Evolutionary conservation across 371 early-diverging fungal genomes (phyloP).

Genomic region (Encephalitozoon cuniculi): DNA sequence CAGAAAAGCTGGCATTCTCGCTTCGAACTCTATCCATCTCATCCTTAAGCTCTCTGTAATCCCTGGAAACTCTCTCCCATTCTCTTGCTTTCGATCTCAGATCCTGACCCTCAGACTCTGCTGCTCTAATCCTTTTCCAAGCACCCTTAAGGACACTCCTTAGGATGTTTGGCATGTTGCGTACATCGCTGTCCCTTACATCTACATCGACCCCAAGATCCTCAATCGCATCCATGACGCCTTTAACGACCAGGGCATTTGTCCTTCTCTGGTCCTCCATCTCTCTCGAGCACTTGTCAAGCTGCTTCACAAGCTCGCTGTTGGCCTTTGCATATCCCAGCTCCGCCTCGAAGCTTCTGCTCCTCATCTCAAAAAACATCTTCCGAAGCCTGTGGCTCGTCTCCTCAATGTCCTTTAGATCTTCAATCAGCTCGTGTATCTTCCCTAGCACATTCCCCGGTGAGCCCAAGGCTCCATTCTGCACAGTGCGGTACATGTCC

Average conservation of each 20-base stretch:
- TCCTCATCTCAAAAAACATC: background rate
- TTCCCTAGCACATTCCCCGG: background rate
- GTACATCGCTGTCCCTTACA: constrained; percentile 11
- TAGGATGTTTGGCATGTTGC: background rate
- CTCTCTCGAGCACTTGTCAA: background rate
- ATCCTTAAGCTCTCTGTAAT: constrained; percentile 3
- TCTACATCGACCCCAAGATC: constrained; percentile 7
- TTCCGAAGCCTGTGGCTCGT: background rate
- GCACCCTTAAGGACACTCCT: background rate
- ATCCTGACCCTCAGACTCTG: background rate
- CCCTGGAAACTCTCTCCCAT: background rate
- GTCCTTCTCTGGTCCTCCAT: background rate
- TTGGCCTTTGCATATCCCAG: background rate
- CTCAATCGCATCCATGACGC: background rate
- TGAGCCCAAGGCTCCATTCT: background rate
- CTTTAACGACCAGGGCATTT: background rate
- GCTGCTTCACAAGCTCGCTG: background rate
- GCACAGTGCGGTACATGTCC: background rate
- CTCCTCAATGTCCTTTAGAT: background rate
- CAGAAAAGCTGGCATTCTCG: constrained; percentile 40
- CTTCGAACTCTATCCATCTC: constrained; percentile 16
- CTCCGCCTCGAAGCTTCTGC: background rate
- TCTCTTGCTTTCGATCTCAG: background rate
- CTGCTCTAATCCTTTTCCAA: background rate
- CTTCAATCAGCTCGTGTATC: background rate